Evolutionary conservation across 2,329 filamentous ascomycete genomes (phyloP), one percentile per base, ranked within the genome.

Genomic region (Pyricularia pennisetigena): DNA sequence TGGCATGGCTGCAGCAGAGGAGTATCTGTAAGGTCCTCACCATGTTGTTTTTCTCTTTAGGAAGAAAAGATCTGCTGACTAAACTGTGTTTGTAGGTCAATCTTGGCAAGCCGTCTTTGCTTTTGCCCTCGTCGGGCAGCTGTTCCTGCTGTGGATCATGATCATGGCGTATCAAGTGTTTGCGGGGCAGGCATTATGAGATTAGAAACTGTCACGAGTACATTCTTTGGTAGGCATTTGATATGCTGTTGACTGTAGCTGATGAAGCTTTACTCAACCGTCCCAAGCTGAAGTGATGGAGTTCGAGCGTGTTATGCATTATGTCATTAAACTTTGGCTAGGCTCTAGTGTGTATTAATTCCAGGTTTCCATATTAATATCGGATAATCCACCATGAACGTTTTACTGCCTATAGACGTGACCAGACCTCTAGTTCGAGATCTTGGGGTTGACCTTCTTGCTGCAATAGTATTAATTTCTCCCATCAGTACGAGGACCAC

Each of bases 71-170:
- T 35, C 32, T 12, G 12, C 2, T 26, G 12, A n/a, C 20, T 67
- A 14, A 30, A 57, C 7, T 20, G 10, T 8, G 12, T 4, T 35
- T 63, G 28, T 66, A 86, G 84, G 85, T 75, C 85, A 88, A 76
- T 82, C 82, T 62, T 90, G 88, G 88, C 84, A 88, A 72, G 82
- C 88, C 1, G 85, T 86, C 1, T 90, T 89, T 76, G 83, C 86
- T 0, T 87, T 90, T 74, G 82, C 82, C 23, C 76, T 90, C 28
- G 83, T 88, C 1, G 88, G 87, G 0, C 79, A 77, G 23, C 77
- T 88, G 0, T 89, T 89, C 71, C 75, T 89, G 69, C 74, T 90
- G n/a, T 90, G 87, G 87, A 86, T 89, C 73, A 88, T 89, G 81
- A 79, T 89, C 70, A 89, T 90, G 83, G 84, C 86, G 12, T 86